phyloP scores from a whole-genome alignment of 257 asterid genomes.

The Craterostigma plantagineum region DNA sequence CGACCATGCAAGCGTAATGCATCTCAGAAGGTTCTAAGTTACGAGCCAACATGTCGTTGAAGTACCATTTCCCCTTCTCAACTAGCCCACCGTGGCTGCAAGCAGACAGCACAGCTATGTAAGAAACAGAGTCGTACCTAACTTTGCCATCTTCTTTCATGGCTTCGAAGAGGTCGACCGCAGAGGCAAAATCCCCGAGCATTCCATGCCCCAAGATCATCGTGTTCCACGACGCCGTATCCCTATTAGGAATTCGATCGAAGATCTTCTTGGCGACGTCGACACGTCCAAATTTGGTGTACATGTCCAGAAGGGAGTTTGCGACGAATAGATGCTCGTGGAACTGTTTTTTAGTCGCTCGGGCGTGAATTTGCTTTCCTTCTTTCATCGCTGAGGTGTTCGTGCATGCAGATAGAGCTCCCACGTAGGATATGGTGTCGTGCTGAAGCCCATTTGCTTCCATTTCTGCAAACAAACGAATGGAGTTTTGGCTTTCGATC shows the following conservation, averaged over 20 bases:
- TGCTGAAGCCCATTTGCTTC: slow-evolving; percentile 26
- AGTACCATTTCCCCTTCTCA: slow-evolving; percentile 28
- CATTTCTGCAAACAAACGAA: slow-evolving; percentile 49
- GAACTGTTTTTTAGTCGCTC: slow-evolving; percentile 28
- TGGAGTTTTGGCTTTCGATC: slow-evolving; percentile 22
- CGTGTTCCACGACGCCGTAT: slow-evolving; percentile 66
- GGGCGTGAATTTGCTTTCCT: slow-evolving; percentile 63
- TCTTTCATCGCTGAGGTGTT: slow-evolving; percentile 36
- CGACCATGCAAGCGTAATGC: slow-evolving; percentile 84
- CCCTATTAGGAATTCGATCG: slow-evolving; percentile 25
- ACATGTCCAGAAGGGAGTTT: slow-evolving; percentile 51
- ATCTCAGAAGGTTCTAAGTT: slow-evolving; percentile 38
- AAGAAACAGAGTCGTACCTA: slow-evolving; percentile 35
- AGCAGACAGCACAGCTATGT: slow-evolving; percentile 47
- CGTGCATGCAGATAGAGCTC: slow-evolving; percentile 64
- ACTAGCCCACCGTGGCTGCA: slow-evolving; percentile 66
- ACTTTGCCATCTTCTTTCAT: slow-evolving; percentile 33
- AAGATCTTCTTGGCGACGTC: slow-evolving; percentile 34
- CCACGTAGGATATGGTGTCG: slow-evolving; percentile 40
- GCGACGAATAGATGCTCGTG: slow-evolving; percentile 41
- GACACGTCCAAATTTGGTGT: slow-evolving; percentile 47
- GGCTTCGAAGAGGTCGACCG: slow-evolving; percentile 41
- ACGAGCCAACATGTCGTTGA: slow-evolving; percentile 32
- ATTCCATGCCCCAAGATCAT: slow-evolving; percentile 62
- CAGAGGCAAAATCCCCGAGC: slow-evolving; percentile 41